Evolutionary conservation across 2,329 filamentous ascomycete genomes (phyloP), one percentile per base, ranked within the genome.

Genomic region (Clarireedia monteithiana): DNA sequence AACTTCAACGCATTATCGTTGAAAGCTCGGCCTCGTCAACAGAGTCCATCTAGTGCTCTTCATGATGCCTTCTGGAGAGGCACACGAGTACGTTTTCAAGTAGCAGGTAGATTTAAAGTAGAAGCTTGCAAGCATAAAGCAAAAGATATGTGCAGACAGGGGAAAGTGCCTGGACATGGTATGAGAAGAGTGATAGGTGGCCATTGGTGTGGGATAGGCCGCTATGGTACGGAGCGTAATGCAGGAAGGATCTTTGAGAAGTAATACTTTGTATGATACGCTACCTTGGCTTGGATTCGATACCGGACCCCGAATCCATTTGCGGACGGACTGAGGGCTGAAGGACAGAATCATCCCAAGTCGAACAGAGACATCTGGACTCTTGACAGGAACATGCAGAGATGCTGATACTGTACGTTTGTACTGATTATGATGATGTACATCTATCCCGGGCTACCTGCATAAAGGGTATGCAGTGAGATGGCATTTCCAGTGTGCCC

Each of bases 1-100:
- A 49, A 15, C 39, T 40, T 54, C 44, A 54, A 54, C 48, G 51
- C 51, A 48, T 54, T 54, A 42, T 24, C 36, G 24, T 48, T 2
- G 7, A 40, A 42, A 27, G 51, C 39, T 30, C 51, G 20, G 30
- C 30, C 15, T 24, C 42, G 15, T 45, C 50, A 15, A 6, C 17
- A 51, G 27, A 15, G 26, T 12, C 38, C 17, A 36, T 36, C 27
- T 39, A 23, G 30, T 17, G 44, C 44, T 46, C 10, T 20, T 15
- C 15, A 10, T 20, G 44, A 48, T 40, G 23, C 15, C 20, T 20
- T 15, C 34, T n/a, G 5, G 30, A 40, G 39, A 20, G 39, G 17
- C 39, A n/a, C 17, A 40, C 14, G 39, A 40, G 15, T n/a, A 36
- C 17, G 12, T 38, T 27, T 20, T 30, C 34, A 20, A 24, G 34